Conservation (phyloP, 139 green algal species). For the Picochlorum sp. region DNA sequence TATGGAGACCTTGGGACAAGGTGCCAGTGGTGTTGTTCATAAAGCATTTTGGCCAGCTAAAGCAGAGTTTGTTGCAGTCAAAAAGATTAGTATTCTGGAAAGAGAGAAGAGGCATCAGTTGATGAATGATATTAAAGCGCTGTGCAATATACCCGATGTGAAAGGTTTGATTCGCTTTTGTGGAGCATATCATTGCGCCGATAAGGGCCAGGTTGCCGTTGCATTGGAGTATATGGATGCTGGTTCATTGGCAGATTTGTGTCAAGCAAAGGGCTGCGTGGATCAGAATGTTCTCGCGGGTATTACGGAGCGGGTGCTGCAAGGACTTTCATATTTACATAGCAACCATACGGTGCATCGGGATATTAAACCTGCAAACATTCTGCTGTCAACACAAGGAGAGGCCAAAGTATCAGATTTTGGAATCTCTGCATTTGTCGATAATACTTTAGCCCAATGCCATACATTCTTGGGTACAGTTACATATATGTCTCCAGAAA, state of each 20-base stretch:
- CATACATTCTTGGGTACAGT: conserved; percentile 84
- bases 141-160: conserved; percentile 50
- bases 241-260: conserved; percentile 76
- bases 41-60: conserved; percentile 60
- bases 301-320: conserved; percentile 61
- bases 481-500: conserved; percentile 97
- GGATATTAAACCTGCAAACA: conserved; percentile 93
- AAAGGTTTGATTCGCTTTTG: conserved; percentile 62
- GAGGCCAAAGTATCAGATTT: conserved; percentile 86
- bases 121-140: conserved; percentile 78
- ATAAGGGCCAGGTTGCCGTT: conserved; percentile 70
- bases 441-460: conserved; percentile 74
- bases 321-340: conserved; percentile 77
- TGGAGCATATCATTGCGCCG: conserved; percentile 68
- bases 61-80: conserved; percentile 72
- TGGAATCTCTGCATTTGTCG: conserved; percentile 80
- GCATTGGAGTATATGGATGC: conserved; percentile 96
- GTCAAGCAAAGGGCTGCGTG: conserved; percentile 54
- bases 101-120: conserved; percentile 76
- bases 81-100: conserved; percentile 59
- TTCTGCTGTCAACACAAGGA: conserved; percentile 67
- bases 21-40: conserved; percentile 62
- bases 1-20: conserved; percentile 53
- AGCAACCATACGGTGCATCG: conserved; percentile 65
- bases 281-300: conserved; percentile 68